Evolutionary conservation across 371 early-diverging fungal genomes (phyloP).

Genomic region (Mucor velutinosus): DNA sequence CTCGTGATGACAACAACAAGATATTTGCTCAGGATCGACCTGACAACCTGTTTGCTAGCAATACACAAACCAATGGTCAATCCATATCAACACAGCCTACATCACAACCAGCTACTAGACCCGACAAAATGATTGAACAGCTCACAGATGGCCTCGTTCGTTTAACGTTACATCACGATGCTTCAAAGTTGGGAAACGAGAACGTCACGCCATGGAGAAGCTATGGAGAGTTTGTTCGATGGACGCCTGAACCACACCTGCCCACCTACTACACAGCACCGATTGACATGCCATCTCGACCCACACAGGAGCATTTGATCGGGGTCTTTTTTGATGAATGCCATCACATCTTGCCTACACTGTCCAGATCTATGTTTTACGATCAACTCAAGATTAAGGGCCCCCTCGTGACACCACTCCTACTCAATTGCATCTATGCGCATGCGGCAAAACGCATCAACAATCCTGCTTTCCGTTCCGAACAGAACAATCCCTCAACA

Average conservation of each 20-base stretch:
- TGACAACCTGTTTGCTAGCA: constrained; percentile 33
- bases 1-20: constrained; percentile 15
- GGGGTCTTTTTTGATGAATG: constrained; percentile 41
- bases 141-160: constrained; percentile 41
- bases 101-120: constrained; percentile 23
- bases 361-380: constrained; percentile 44
- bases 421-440: constrained; percentile 50
- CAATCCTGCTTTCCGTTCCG: constrained; percentile 26
- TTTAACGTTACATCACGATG: constrained; percentile 35
- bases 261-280: constrained; percentile 32
- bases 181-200: constrained; percentile 21
- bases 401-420: constrained; percentile 41
- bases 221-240: constrained; percentile 27
- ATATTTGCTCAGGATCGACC: constrained; percentile 24
- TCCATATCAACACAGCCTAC: neutral
- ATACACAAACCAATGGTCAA: neutral
- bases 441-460: constrained; percentile 41
- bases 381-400: constrained; percentile 49
- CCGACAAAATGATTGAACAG: constrained; percentile 50
- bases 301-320: constrained; percentile 42
- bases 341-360: constrained; percentile 32
- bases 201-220: constrained; percentile 32
- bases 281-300: constrained; percentile 45
- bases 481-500: constrained; percentile 19
- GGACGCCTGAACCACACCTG: constrained; percentile 34